phyloP scores from a whole-genome alignment of 495 filamentous ascomycete species.

The Neohortaea acidophila region DNA sequence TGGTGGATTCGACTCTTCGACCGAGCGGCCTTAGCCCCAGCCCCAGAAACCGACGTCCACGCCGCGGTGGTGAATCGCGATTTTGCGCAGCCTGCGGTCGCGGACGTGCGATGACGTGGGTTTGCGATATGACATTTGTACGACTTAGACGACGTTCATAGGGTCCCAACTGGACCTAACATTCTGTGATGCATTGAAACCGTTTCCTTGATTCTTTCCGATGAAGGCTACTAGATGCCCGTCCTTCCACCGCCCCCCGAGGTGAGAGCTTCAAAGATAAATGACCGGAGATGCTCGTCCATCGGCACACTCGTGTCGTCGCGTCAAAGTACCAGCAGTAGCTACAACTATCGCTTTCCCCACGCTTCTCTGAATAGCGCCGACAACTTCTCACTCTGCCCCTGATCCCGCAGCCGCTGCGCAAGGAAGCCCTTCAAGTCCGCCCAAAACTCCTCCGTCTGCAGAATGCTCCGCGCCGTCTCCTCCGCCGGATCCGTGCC shows the following conservation, averaged over 20 bases:
- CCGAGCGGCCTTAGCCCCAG: conserved; percentile 18
- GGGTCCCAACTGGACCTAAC: no score
- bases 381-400: conserved; percentile 46
- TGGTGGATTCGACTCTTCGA: conserved; percentile 89
- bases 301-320: no score
- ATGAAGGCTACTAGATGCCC: no score
- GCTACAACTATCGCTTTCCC: conserved; percentile 28
- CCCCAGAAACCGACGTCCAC: conserved; percentile 14
- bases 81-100: conserved; percentile 14
- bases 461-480: conserved; percentile 34
- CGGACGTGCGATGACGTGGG: conserved; percentile 16
- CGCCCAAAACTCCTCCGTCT: conserved; percentile 67
- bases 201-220: no score
- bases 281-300: no score
- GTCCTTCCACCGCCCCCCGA: no score
- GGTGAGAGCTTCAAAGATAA: no score
- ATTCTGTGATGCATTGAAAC: no score
- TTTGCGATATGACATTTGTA: no score
- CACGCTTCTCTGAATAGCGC: conserved; percentile 57
- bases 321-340: no score
- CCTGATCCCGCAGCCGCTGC: conserved; percentile 60
- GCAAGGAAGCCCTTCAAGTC: conserved; percentile 70
- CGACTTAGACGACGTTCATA: no score
- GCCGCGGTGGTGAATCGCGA: conserved; percentile 16
- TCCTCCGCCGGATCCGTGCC: conserved; percentile 3